phyloP scores from a whole-genome alignment of 1,284 basidiomycete genomes.

The Volvariella volvacea region DNA sequence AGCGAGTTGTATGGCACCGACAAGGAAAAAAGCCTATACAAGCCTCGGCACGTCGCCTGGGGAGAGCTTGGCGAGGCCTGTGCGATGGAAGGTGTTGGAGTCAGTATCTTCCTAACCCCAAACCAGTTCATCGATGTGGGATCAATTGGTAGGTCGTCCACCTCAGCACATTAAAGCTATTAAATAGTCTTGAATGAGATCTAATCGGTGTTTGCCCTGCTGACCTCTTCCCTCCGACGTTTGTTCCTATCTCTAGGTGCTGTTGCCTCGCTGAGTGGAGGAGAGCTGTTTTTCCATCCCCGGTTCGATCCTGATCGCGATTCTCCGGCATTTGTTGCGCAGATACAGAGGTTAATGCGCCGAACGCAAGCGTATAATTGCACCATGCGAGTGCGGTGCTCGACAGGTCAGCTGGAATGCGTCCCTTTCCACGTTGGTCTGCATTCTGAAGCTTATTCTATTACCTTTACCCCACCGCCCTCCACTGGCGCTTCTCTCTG shows the following conservation, averaged over 20 bases:
- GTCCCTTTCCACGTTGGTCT: neutral
- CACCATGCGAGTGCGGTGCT: constrained; percentile 80
- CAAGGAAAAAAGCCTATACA: constrained; percentile 81
- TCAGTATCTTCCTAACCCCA: constrained; percentile 87
- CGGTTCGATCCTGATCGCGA: constrained; percentile 78
- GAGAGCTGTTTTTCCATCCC: constrained; percentile 91
- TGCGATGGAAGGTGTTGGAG: constrained; percentile 84
- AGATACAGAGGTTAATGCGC: constrained; percentile 66
- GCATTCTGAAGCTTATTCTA: constrained; percentile 4
- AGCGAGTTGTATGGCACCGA: constrained; percentile 79
- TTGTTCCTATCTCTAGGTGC: constrained; percentile 37
- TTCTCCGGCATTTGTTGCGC: constrained; percentile 58
- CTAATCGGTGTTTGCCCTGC: no score
- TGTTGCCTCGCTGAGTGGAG: constrained; percentile 78
- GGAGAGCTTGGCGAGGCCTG: constrained; percentile 81
- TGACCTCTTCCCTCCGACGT: neutral
- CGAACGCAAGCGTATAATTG: constrained; percentile 81
- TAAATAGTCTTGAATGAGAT: neutral
- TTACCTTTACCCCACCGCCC: neutral
- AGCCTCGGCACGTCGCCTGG: constrained; percentile 76
- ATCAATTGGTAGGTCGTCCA: constrained; percentile 59
- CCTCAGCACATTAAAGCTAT: neutral
- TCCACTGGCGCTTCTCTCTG: constrained; percentile 7
- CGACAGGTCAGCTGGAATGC: constrained; percentile 53
- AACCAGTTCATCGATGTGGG: constrained; percentile 83